Conservation (phyloP, 768 basidiomycete genomes). For the Suillus hirtellus region DNA sequence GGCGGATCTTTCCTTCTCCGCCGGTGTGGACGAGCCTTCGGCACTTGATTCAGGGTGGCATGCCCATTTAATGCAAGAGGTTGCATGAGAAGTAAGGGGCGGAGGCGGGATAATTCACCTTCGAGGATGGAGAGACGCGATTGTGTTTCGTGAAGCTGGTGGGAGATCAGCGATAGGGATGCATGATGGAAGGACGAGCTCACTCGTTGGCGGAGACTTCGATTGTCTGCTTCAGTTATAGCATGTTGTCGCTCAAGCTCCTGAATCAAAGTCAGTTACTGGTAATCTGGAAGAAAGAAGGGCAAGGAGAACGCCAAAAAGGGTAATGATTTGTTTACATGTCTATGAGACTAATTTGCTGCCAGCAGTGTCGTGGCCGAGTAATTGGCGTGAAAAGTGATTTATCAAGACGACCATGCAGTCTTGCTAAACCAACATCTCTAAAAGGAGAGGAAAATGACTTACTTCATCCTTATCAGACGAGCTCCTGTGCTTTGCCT, state of each 20-base stretch:
- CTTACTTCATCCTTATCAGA: conserved; percentile 47
- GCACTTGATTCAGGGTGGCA: conserved; percentile 17
- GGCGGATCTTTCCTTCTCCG: conserved; percentile 29
- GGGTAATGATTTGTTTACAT: neutral
- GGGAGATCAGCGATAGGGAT: conserved; percentile 9
- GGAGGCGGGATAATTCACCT: conserved; percentile 61
- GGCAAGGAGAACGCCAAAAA: neutral
- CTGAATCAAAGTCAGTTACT: conserved; percentile 36
- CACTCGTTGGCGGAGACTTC: conserved; percentile 61
- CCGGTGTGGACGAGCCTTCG: conserved; percentile 28
- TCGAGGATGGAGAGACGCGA: conserved; percentile 56
- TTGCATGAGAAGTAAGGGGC: conserved; percentile 69
- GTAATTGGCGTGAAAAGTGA: neutral
- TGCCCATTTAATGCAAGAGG: conserved; percentile 36
- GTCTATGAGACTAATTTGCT: neutral
- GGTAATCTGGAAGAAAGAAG: neutral
- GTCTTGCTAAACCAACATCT: conserved; percentile 6
- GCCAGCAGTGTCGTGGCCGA: neutral
- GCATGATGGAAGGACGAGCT: conserved; percentile 13
- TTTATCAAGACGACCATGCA: neutral
- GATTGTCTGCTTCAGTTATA: conserved; percentile 61
- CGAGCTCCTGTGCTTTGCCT: conserved; percentile 41
- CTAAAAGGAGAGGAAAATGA: conserved; percentile 9
- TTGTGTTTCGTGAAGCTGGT: conserved; percentile 61
- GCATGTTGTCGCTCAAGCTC: conserved; percentile 55